Percentiles rank a stretch among this genome's conserved stretches.
phyloP scores from a whole-genome alignment of 2,329 filamentous ascomycete genomes.

The Aspergillus puulaauensis region DNA sequence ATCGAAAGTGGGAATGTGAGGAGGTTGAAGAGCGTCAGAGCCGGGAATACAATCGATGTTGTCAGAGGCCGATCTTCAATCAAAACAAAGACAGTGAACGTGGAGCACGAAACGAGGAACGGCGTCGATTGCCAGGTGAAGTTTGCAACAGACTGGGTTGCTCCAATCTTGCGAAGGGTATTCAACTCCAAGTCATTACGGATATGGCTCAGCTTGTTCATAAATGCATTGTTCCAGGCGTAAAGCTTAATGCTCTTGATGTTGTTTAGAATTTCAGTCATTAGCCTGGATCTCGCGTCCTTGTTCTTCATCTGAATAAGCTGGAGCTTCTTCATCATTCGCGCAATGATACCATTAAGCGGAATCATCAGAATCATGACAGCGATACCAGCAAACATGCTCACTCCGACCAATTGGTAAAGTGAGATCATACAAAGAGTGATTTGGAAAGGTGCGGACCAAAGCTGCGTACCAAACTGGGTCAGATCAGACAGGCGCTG shows the following conservation, averaged over 20 bases:
- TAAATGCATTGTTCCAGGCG: constrained; percentile 95
- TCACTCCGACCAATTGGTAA: constrained; percentile 90
- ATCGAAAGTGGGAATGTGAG: constrained; percentile 93
- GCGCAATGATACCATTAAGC: constrained; percentile 86
- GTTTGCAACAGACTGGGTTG: constrained; percentile 88
- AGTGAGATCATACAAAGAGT: constrained; percentile 91
- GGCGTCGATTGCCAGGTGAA: constrained; percentile 98
- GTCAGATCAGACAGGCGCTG: constrained; percentile 92
- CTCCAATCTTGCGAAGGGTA: constrained; percentile 93
- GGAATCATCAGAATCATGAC: constrained; percentile 99
- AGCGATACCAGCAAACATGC: constrained; percentile 91
- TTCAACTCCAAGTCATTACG: constrained; percentile 94
- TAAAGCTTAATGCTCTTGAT: constrained; percentile 99
- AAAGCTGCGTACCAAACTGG: constrained; percentile 91
- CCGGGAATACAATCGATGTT: constrained; percentile 94
- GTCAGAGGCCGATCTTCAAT: constrained; percentile 78
- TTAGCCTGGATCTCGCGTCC: constrained; percentile 85
- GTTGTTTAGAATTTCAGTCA: constrained; percentile 97
- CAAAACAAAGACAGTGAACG: constrained; percentile 90
- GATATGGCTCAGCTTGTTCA: constrained; percentile 94
- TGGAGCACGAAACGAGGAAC: constrained; percentile 95
- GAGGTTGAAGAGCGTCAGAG: constrained; percentile 88
- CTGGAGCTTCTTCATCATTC: constrained; percentile 90
- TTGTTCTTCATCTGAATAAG: constrained; percentile 99
- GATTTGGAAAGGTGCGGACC: constrained; percentile 98